Base-by-base conservation (phyloP, 768 basidiomycete genomes). In the Termitomyces sp. region DNA sequence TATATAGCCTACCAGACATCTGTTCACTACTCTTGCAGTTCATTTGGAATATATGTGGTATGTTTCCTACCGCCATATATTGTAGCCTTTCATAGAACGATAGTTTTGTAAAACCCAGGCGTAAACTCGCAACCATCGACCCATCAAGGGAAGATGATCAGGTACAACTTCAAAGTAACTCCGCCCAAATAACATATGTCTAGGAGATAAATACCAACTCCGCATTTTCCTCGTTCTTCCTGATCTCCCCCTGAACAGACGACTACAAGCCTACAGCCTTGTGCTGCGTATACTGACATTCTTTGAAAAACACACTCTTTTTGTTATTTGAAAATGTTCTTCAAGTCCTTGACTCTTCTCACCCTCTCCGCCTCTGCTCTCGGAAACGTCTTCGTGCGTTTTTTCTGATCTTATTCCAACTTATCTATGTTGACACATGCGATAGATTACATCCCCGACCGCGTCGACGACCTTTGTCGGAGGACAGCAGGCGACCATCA, bases 401-500 rank as follows among this genome's bases (percentile, higher is more conserved):
- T 45, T 23, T 38, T 47, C 40, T n/a, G 23, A 57, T 53, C 31
- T 56, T 53, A 44, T 45, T 30, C 31, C 31, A 31, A 31, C 8
- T 23, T 30, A 10, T 10, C 4, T 5, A 4, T 30, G 3, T 35
- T 38, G 19, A 14, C 10, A 37, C 5, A 35, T 14, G 12, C n/a
- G 49, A 17, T 56, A 91, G 89, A 69, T 84, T 14, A 91, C 86
- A 14, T 53, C 65, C 1, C 89, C 89, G 3, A 71, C 78, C 15
- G 68, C 73, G 9, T 40, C 72, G 0, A 76, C 80, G 11, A 70
- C 64, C 7, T 81, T 78, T 63, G 62, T 75, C 15, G 85, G 73
- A 54, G 86, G 86, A 5, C 71, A 82, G 60, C 54, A 59, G 10
- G 72, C 75, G 14, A 77, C 74, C 12, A 64, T 91, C 51, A 66